Evolutionary conservation across 257 asterid species (phyloP).

Genomic region (Salvia splendens): DNA sequence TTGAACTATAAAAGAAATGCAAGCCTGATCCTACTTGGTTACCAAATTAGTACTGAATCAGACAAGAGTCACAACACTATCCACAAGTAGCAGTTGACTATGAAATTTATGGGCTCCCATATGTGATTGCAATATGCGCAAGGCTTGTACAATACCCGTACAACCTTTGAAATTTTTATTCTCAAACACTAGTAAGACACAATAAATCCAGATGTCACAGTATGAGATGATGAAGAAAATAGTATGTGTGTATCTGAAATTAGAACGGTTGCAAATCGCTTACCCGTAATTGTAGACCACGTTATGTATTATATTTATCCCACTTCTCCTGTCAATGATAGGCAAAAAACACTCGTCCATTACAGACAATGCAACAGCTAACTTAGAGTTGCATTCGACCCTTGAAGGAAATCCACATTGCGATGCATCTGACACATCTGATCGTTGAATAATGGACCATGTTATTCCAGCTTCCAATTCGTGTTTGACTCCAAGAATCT

Average conservation of each 20-base stretch:
- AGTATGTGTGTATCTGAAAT: neutral
- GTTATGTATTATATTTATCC: slow-evolving; percentile 74
- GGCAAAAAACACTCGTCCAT: slow-evolving; percentile 98
- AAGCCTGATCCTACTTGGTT: slow-evolving; percentile 1
- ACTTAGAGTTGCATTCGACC: slow-evolving; percentile 94
- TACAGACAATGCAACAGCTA: slow-evolving; percentile 82
- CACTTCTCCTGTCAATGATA: slow-evolving; percentile 82
- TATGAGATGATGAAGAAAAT: slow-evolving; percentile 25
- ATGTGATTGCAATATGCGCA: neutral
- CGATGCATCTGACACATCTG: slow-evolving; percentile 61
- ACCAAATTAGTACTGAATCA: slow-evolving; percentile 18
- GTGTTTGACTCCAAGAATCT: slow-evolving; percentile 80
- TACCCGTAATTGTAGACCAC: slow-evolving; percentile 91
- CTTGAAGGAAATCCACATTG: slow-evolving; percentile 63
- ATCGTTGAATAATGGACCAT: slow-evolving; percentile 88
- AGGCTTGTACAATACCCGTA: neutral
- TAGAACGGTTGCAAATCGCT: slow-evolving; percentile 31
- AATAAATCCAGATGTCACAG: slow-evolving; percentile 2
- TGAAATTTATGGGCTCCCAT: slow-evolving; percentile 11
- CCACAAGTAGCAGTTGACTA: slow-evolving; percentile 4
- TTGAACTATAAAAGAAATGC: neutral
- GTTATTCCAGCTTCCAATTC: slow-evolving; percentile 88
- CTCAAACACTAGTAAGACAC: slow-evolving; percentile 15
- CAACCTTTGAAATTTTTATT: neutral
- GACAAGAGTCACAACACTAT: neutral